Evolutionary conservation across 441 rosid genomes (phyloP).

Genomic region (Jatropha podagrica): DNA sequence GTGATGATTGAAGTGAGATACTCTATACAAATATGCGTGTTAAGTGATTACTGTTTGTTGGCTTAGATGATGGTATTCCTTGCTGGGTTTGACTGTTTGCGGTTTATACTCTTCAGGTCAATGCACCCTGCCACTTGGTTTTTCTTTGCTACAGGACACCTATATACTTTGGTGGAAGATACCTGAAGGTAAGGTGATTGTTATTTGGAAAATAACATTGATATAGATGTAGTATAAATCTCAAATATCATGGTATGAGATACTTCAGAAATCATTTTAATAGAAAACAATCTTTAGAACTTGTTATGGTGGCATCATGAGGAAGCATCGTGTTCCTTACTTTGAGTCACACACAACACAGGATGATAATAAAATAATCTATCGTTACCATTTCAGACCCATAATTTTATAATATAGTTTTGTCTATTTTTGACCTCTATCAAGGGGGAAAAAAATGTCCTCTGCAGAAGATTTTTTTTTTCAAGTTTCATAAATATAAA

Average conservation of each 20-base stretch:
- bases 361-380: background rate
- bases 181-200: conserved; percentile 64
- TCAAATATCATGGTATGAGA: background rate
- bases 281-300: background rate
- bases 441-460: background rate
- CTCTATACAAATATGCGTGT: background rate
- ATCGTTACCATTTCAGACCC: background rate
- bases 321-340: background rate
- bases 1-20: background rate
- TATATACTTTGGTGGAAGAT: conserved; percentile 85
- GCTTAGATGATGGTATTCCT: conserved; percentile 16
- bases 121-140: conserved; percentile 66
- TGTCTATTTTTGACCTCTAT: background rate
- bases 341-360: background rate
- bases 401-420: background rate
- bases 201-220: conserved; percentile 5
- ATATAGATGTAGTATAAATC: background rate
- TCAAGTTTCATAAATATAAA: background rate
- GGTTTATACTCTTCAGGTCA: conserved; percentile 41
- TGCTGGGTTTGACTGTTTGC: conserved; percentile 2
- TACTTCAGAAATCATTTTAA: background rate
- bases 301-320: background rate
- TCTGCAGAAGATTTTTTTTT: background rate
- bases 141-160: conserved; percentile 62
- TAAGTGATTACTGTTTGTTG: background rate